phyloP scores from a whole-genome alignment of 768 basidiomycete species.

The Pilatotrama ljubarskyi region DNA sequence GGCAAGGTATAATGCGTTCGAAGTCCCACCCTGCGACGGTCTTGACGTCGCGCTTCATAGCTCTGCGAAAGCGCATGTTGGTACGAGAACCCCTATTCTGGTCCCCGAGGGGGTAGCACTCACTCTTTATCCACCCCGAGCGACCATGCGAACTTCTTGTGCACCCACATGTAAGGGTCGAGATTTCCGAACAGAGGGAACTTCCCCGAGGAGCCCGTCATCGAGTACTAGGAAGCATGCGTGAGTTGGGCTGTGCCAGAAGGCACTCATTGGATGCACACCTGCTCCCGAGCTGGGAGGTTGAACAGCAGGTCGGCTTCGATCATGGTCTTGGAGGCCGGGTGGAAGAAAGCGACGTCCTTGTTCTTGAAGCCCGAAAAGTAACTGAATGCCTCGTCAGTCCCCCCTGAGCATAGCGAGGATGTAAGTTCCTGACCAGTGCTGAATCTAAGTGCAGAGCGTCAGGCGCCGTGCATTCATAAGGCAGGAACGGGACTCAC shows the following conservation, averaged over 20 bases:
- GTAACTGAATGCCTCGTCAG: constrained; percentile 43
- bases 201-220: constrained; percentile 31
- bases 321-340: constrained; percentile 67
- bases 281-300: constrained; percentile 77
- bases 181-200: constrained; percentile 25
- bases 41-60: constrained; percentile 63
- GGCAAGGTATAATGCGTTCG: constrained; percentile 72
- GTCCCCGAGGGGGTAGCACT: neutral
- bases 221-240: constrained; percentile 37
- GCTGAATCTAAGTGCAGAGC: constrained; percentile 27
- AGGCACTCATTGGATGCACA: constrained; percentile 22
- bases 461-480: neutral
- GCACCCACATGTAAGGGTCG: constrained; percentile 27
- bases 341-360: constrained; percentile 83
- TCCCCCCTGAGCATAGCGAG: too few species aligned
- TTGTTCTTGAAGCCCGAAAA: constrained; percentile 73
- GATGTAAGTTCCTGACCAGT: constrained; percentile 25
- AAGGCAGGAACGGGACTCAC: constrained; percentile 29
- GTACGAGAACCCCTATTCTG: neutral
- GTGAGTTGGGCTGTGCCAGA: neutral
- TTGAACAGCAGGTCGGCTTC: constrained; percentile 86
- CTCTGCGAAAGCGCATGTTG: constrained; percentile 27
- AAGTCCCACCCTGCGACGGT: constrained; percentile 75
- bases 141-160: constrained; percentile 30
- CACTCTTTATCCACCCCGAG: constrained; percentile 31